Evolutionary conservation across 1,284 basidiomycete species (phyloP).

Genomic region (Cryptococcus maquisensis): DNA sequence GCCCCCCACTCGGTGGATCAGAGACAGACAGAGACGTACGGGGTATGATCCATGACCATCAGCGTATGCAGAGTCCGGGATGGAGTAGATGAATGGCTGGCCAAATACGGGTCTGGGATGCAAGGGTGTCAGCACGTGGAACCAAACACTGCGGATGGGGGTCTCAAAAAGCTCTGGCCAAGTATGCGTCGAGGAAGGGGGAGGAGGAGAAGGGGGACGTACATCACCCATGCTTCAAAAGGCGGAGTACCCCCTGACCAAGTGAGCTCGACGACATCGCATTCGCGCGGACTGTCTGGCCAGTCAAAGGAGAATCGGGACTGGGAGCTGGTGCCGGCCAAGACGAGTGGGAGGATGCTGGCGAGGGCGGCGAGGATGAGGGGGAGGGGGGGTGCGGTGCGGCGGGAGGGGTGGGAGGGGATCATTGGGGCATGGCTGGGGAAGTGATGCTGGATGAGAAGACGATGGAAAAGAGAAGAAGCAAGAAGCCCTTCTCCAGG

Average conservation of each 20-base stretch:
- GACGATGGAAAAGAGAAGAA: too few species aligned
- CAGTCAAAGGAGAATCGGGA: constrained; percentile 29
- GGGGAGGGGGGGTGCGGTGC: too few species aligned
- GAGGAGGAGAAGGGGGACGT: constrained; percentile 7
- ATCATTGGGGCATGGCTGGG: not conserved
- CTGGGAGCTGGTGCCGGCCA: too few species aligned
- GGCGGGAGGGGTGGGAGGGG: not conserved
- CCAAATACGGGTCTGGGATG: constrained; percentile 21
- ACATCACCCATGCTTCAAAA: constrained; percentile 29
- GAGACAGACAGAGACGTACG: not conserved
- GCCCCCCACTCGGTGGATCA: too few species aligned
- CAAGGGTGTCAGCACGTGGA: not conserved
- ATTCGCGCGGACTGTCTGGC: constrained; percentile 20
- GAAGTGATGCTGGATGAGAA: not conserved
- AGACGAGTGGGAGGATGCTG: not conserved
- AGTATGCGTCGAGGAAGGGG: not conserved
- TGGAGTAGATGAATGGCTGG: constrained; percentile 29
- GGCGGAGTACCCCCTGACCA: constrained; percentile 26
- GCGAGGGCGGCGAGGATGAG: not conserved
- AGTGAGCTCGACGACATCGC: constrained; percentile 26
- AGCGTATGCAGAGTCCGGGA: constrained; percentile 20
- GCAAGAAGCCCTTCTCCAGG: too few species aligned
- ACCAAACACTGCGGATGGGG: too few species aligned
- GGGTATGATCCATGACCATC: constrained; percentile 10
- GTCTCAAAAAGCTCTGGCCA: too few species aligned